These are phyloP conservation scores for Dendrobium officinale DNA, from an alignment of 106 monocot species.

Conservation along the genomic window DNA sequence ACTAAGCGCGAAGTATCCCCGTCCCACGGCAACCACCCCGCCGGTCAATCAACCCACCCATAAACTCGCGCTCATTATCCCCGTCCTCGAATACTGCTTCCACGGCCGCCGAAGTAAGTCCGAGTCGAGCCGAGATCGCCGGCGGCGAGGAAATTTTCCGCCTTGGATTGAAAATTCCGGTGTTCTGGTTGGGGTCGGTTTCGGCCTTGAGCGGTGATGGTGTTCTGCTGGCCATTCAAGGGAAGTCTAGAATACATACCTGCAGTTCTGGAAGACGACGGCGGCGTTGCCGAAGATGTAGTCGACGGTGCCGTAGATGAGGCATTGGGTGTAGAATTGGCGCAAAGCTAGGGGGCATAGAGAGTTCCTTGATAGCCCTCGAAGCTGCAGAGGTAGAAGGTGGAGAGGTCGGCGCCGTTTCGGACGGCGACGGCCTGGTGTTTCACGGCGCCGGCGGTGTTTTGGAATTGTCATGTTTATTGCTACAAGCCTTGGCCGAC, in stretches of 20 bases:
- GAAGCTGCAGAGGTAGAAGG: conserved; percentile 75
- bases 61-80: conserved; percentile 61
- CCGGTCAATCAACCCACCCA: conserved; percentile 40
- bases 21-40: conserved; percentile 72
- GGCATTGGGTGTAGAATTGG: conserved; percentile 74
- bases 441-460: conserved; percentile 71
- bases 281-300: conserved; percentile 91
- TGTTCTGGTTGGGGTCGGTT: conserved; percentile 89
- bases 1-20: conserved; percentile 54
- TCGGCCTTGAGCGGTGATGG: conserved; percentile 78
- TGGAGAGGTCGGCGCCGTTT: conserved; percentile 65
- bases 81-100: conserved; percentile 73
- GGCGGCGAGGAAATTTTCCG: conserved; percentile 32
- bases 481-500: conserved; percentile 71
- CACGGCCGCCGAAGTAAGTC: conserved; percentile 82
- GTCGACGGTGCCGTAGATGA: conserved; percentile 83
- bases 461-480: conserved; percentile 61
- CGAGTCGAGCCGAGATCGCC: conserved; percentile 29
- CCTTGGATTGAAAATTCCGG: conserved; percentile 67
- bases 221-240: conserved; percentile 56
- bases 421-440: conserved; percentile 75
- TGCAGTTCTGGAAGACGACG: conserved; percentile 77
- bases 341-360: conserved; percentile 70
- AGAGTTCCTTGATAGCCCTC: conserved; percentile 82
- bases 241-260: conserved; percentile 64